Evolutionary conservation across 2,329 filamentous ascomycete genomes (phyloP).

Genomic region (Aspergillus flavus): DNA sequence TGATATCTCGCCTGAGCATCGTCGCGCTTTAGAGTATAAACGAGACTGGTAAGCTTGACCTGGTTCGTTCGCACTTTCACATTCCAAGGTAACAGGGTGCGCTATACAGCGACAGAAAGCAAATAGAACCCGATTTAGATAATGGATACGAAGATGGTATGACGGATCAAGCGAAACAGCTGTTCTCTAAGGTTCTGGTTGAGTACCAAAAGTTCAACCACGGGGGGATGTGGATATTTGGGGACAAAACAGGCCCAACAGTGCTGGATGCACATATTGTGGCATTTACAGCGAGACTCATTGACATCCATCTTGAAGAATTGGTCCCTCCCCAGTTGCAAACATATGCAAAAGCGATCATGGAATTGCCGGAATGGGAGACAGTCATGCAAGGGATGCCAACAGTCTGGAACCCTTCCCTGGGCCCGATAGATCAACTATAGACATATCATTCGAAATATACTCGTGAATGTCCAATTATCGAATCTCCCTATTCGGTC

Average conservation of each 20-base stretch:
- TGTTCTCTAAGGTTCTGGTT: slow-evolving; percentile 4
- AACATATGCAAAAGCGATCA: slow-evolving; percentile 9
- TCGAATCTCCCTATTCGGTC: neutral
- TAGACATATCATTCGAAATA: slow-evolving; percentile 11
- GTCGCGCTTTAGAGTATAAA: slow-evolving; percentile 14
- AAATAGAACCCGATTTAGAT: neutral
- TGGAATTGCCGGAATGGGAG: slow-evolving; percentile 8
- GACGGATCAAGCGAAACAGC: slow-evolving; percentile 6
- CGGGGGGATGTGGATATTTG: slow-evolving; percentile 15
- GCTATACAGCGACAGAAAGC: slow-evolving; percentile 10
- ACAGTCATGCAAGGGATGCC: slow-evolving; percentile 12
- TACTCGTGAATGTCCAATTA: neutral
- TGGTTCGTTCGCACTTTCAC: no score
- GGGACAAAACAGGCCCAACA: slow-evolving; percentile 13
- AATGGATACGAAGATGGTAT: slow-evolving; percentile 2
- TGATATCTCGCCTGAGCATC: slow-evolving; percentile 13
- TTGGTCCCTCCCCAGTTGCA: slow-evolving; percentile 11
- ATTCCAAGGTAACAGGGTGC: neutral
- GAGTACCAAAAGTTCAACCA: slow-evolving; percentile 5
- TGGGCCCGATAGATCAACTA: slow-evolving; percentile 13
- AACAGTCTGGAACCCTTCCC: slow-evolving; percentile 13
- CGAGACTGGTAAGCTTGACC: slow-evolving; percentile 3
- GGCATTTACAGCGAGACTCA: slow-evolving; percentile 11
- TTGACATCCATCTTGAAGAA: slow-evolving; percentile 12
- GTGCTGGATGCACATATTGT: slow-evolving; percentile 16